A percentile compares a stretch with the other conserved stretches of the same genome.
phyloP scores from a whole-genome alignment of 2,329 filamentous ascomycete species.

The Gnomoniopsis sp. region DNA sequence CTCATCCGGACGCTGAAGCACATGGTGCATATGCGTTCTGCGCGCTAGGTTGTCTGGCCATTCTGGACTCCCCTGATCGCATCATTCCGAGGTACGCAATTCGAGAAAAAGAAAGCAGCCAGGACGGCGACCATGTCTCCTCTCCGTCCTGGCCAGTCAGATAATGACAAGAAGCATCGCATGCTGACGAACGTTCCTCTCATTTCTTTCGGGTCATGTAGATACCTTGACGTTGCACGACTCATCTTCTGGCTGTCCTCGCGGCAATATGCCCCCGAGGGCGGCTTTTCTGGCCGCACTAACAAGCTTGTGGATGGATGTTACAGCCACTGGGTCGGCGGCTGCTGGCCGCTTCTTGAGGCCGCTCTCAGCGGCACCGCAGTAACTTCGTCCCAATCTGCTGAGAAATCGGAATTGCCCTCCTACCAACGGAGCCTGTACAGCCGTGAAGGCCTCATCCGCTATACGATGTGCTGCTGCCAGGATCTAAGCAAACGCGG shows the following conservation, averaged over 20 bases:
- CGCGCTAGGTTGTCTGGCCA: constrained; percentile 81
- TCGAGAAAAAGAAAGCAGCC: constrained; percentile 8
- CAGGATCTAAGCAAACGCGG: constrained; percentile 70
- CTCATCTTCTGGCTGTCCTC: constrained; percentile 86
- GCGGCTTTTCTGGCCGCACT: constrained; percentile 87
- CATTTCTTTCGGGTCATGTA: constrained; percentile 33
- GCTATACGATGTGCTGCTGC: constrained; percentile 88
- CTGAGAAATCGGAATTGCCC: constrained; percentile 24
- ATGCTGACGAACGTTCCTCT: constrained; percentile 28
- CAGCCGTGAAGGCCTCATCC: constrained; percentile 77
- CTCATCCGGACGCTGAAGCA: constrained; percentile 80
- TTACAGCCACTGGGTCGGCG: constrained; percentile 97
- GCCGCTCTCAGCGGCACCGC: constrained; percentile 54
- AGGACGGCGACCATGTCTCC: constrained; percentile 6
- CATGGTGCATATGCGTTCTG: constrained; percentile 98
- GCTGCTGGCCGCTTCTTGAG: constrained; percentile 89
- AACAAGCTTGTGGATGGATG: constrained; percentile 98
- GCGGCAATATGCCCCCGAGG: constrained; percentile 86
- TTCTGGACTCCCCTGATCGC: constrained; percentile 74
- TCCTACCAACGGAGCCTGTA: constrained; percentile 54
- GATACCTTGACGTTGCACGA: constrained; percentile 71
- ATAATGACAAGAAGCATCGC: constrained; percentile 33
- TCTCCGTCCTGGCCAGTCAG: constrained; percentile 29
- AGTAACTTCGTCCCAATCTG: constrained; percentile 22
- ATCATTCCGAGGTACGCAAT: constrained; percentile 65